Evolutionary conservation across 257 asterid species (phyloP).

Genomic region (Thymus quinquecostatus): DNA sequence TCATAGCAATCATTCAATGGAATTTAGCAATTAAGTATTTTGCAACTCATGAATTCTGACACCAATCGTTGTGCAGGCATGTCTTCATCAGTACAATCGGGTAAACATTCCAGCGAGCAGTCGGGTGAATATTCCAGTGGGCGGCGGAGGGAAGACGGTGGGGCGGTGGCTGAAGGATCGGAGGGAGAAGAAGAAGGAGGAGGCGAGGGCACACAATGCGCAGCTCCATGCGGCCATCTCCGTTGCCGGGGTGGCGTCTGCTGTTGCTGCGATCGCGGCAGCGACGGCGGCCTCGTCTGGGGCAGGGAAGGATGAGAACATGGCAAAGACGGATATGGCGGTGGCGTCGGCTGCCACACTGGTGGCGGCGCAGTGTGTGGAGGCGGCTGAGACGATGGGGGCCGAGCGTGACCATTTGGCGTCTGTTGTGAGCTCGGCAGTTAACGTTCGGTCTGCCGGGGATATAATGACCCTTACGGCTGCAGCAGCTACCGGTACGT

Average conservation of each 20-base stretch:
- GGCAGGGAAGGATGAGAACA: slow-evolving; percentile 68
- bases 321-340: slow-evolving; percentile 92
- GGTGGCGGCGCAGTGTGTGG: slow-evolving; percentile 98
- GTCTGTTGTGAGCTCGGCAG: slow-evolving; percentile 90
- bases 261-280: slow-evolving; percentile 96
- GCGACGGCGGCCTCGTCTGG: slow-evolving; percentile 91
- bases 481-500: slow-evolving; percentile 91
- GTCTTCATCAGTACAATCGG: slow-evolving; percentile 52
- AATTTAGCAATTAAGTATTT: too few species aligned
- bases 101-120: slow-evolving; percentile 43
- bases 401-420: slow-evolving; percentile 92
- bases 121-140: slow-evolving; percentile 24
- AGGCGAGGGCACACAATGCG: slow-evolving; percentile 80
- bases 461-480: slow-evolving; percentile 98
- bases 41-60: not conserved
- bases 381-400: slow-evolving; percentile 96
- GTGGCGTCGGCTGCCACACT: slow-evolving; percentile 95
- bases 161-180: slow-evolving; percentile 99
- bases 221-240: slow-evolving; percentile 98
- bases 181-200: slow-evolving; percentile 94
- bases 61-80: not conserved
- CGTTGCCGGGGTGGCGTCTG: slow-evolving; percentile 94
- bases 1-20: not conserved
- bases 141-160: slow-evolving; percentile 81
- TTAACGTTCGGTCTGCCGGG: slow-evolving; percentile 86